These are phyloP conservation scores for Cadophora sp. DNA, from an alignment of 2,329 filamentous ascomycete genomes.

Conservation along the genomic window DNA sequence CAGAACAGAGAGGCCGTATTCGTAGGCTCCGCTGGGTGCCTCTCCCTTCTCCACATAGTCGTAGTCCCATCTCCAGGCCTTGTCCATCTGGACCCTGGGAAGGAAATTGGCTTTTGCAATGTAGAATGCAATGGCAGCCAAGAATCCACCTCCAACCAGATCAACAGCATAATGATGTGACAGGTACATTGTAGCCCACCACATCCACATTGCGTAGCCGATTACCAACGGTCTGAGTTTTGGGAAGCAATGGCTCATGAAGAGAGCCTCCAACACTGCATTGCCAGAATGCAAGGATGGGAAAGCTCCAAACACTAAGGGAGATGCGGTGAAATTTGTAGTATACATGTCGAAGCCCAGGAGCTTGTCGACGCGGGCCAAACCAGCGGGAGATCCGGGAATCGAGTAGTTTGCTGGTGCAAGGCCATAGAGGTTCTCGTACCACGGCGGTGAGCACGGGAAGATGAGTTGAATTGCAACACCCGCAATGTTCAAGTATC, in stretches of 20 bases:
- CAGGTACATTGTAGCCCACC: slow-evolving; percentile 99
- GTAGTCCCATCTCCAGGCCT: slow-evolving; percentile 92
- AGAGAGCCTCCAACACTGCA: slow-evolving; percentile 87
- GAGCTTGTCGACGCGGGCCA: slow-evolving; percentile 88
- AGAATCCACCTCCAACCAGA: slow-evolving; percentile 82
- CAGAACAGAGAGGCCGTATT: slow-evolving; percentile 52
- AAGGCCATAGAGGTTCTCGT: slow-evolving; percentile 90
- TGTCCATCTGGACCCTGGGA: slow-evolving; percentile 82
- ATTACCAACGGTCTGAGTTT: slow-evolving; percentile 80
- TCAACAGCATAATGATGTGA: slow-evolving; percentile 98
- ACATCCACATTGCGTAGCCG: slow-evolving; percentile 88
- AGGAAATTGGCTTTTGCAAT: slow-evolving; percentile 81
- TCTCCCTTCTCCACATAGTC: slow-evolving; percentile 91
- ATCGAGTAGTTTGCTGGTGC: slow-evolving; percentile 94
- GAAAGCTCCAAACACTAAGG: slow-evolving; percentile 93
- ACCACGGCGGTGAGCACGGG: slow-evolving; percentile 96
- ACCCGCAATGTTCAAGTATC: slow-evolving; percentile 89
- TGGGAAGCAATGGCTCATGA: slow-evolving; percentile 93
- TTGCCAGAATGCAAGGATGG: slow-evolving; percentile 91
- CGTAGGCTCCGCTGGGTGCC: slow-evolving; percentile 58
- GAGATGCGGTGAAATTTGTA: slow-evolving; percentile 87
- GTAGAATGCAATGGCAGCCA: slow-evolving; percentile 82
- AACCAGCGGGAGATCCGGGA: slow-evolving; percentile 84
- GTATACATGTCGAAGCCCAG: slow-evolving; percentile 93
- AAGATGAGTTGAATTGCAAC: slow-evolving; percentile 89